Evolutionary conservation across 2,329 filamentous ascomycete species (phyloP), one percentile per base, ranked within the genome.

Genomic region (Aspergillus clavatus): DNA sequence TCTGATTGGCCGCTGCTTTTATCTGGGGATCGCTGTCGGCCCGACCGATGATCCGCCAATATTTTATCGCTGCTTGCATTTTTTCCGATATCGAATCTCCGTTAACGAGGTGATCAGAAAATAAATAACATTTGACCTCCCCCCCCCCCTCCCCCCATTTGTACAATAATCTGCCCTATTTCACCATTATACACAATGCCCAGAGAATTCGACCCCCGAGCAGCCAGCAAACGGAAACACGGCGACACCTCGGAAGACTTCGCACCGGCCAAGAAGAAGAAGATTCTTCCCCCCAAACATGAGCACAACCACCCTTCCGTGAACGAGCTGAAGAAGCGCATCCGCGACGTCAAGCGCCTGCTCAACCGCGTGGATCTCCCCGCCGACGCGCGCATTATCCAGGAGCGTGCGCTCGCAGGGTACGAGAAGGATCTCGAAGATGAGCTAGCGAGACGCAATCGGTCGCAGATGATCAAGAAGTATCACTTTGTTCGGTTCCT

Each of bases 401-500:
- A 81, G 53, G 81, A 83, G 60, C 73, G 81, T 36, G 80, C 80
- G 39, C 59, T 84, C 19, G 70, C 71, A 45, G 75, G 74, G 1
- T 78, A 78, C 44, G 69, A 80, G 56, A 72, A 75, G 42, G 81
- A 83, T 51, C 61, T 84, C 41, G 69, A 67, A 12, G 70, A 74
- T 19, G 70, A 73, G 44, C 69, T 73, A 45, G 61, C 64, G 19
- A 73, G 75, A 42, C 71, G 77, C 54, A 67, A 74, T 53, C 71
- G 72, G 53, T 72, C 70, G 38, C 74, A 77, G 48, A 75, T 82
- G 68, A 81, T 83, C 47, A 71, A 72, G 47, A 77, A 75, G 58
- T 84, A 82, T 59, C 81, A 84, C 59, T 82, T 82, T 66, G 75
- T 83, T n/a, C 67, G 81, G n/a, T 84, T 84, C 58, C 74, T 84